Base-by-base conservation (phyloP, 768 basidiomycete genomes). In the Wakefieldia striispora region DNA sequence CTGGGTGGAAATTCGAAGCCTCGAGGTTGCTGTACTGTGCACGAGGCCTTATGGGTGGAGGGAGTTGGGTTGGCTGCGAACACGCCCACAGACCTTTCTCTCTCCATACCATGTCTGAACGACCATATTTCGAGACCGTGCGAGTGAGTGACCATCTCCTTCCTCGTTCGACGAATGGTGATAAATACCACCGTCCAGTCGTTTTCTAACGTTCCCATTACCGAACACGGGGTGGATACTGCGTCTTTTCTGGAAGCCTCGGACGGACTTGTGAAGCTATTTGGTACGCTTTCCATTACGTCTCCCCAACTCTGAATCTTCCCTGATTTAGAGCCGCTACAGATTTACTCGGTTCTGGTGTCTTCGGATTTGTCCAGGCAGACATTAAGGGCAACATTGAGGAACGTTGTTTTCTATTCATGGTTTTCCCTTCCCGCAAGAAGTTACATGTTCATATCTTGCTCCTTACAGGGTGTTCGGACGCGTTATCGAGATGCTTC, bases 221-320 rank as follows among this genome's bases (percentile, higher is more conserved):
- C 81, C n/a, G 75, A 80, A 38, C 71, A 75, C 4, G 94, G 95
- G 13, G 82, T 98, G 43, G 84, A 93, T 63, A 91, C 93, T 0
- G 61, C 72, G 17, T 67, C 77, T 12, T 98, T 98, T 74, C 75
- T 93, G 40, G 86, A 91, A 62, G 95, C 95, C 1, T 83, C 91
- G 17, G 91, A 95, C 68, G 94, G 91, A 16, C 77, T 98, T 23
- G 75, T 86, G 14, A 72, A 78, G 46, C 72, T 89, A 72, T 88
- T 88, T 62, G 84, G 87, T 85, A 54, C 50, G 79, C 43, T 51
- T 36, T 47, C 45, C 48, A 64, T 66, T 59, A 63, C 54, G 57
- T 63, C 29, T 53, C 43, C 41, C 45, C 45, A 37, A 49, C 46
- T 43, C 35, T 23, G 43, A 33, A 37, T 50, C 29, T 37, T 46